Conservation (phyloP, 106 monocot species). For the Cymbidium sinense region DNA sequence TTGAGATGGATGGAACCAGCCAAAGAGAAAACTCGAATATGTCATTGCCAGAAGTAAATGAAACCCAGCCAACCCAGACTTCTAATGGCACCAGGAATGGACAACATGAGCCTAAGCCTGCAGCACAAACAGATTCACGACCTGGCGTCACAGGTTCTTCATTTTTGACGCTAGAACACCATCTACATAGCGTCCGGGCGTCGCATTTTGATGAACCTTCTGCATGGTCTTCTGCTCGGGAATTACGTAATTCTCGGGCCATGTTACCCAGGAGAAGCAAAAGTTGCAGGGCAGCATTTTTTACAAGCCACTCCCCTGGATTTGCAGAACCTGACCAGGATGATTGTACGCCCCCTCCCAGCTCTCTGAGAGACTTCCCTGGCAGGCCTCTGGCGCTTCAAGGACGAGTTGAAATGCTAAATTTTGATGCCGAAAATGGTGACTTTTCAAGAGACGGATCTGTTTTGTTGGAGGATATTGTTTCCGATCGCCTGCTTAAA, state of each 20-base stretch:
- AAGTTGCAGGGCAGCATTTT: slow-evolving; percentile 44
- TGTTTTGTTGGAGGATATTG: slow-evolving; percentile 25
- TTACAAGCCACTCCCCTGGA: slow-evolving; percentile 20
- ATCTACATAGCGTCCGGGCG: slow-evolving; percentile 48
- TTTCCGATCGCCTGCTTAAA: slow-evolving; percentile 11
- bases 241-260: slow-evolving; percentile 23
- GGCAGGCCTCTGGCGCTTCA: slow-evolving; percentile 44
- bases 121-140: slow-evolving; percentile 8
- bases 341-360: slow-evolving; percentile 58
- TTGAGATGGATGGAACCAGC: slow-evolving; percentile 52
- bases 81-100: slow-evolving; percentile 1
- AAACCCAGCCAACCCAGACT: slow-evolving; percentile 9
- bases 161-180: slow-evolving; percentile 59
- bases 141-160: slow-evolving; percentile 12
- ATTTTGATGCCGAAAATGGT: slow-evolving; percentile 33
- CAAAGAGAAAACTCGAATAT: slow-evolving; percentile 22
- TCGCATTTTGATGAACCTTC: slow-evolving; percentile 23
- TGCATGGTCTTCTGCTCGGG: slow-evolving; percentile 15
- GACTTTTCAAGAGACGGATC: slow-evolving; percentile 26
- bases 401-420: slow-evolving; percentile 24
- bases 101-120: slow-evolving; percentile 2
- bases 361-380: slow-evolving; percentile 42
- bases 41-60: slow-evolving; percentile 14
- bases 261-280: slow-evolving; percentile 50
- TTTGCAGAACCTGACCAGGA: slow-evolving; percentile 23